phyloP scores from a whole-genome alignment of 208 protist species.

The Leishmania lainsoni region DNA sequence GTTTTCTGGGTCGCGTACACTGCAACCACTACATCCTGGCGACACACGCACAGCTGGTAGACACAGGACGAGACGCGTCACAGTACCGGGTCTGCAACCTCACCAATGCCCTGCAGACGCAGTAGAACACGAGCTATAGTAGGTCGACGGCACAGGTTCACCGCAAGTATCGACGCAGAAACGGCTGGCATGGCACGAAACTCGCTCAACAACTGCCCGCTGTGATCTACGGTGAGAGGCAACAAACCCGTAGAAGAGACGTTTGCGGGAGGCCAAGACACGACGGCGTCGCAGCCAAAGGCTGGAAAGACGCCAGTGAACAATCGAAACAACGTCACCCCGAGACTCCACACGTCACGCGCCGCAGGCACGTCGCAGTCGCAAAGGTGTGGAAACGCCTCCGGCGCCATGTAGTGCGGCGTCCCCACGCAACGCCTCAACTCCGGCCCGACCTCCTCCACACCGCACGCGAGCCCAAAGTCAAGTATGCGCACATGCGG shows the following conservation, averaged over 20 bases:
- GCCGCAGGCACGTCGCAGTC: constrained; percentile 3
- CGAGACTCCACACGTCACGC: constrained; percentile 28
- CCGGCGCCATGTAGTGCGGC: constrained; percentile 13
- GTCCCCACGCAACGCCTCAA: constrained; percentile 10
- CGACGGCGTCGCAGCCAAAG: neutral
- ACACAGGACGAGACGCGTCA: neutral
- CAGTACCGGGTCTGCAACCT: neutral
- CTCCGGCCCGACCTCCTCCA: constrained; percentile 3
- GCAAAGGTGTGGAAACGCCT: neutral
- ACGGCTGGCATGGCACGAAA: neutral
- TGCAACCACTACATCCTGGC: neutral
- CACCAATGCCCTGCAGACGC: neutral
- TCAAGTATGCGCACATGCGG: constrained; percentile 18
- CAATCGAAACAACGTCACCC: constrained; percentile 15
- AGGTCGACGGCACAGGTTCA: neutral
- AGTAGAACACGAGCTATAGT: neutral
- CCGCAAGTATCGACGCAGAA: neutral
- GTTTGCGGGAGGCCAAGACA: neutral
- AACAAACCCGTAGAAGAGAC: neutral
- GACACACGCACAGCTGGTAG: neutral
- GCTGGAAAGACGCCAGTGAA: neutral
- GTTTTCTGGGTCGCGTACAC: neutral
- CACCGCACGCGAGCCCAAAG: constrained; percentile 19
- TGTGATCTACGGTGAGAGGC: neutral
- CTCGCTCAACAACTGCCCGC: neutral